Evolutionary conservation across 805 yeast species (phyloP).

Genomic region (Kodamaea kaohsiungensis): DNA sequence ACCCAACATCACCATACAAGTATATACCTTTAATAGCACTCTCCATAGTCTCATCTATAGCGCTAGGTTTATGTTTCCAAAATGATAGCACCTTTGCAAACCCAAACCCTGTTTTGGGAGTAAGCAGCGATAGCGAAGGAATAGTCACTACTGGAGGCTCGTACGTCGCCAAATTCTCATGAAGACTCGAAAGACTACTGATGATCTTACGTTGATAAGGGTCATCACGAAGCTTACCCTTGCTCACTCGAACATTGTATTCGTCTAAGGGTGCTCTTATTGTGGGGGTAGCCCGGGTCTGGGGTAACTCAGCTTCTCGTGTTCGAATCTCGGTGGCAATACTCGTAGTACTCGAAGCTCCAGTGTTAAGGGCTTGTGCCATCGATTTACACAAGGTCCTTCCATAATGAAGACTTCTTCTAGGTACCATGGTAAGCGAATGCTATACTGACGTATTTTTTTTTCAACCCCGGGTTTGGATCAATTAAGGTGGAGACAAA

Average conservation of each 20-base stretch:
- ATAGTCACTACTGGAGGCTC: slow-evolving; percentile 58
- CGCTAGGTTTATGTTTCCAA: slow-evolving; percentile 3
- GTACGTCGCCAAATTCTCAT: slow-evolving; percentile 54
- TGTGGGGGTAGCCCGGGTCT: neutral
- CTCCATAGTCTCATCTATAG: slow-evolving; percentile 21
- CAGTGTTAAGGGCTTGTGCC: neutral
- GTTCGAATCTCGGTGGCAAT: neutral
- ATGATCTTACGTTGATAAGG: slow-evolving; percentile 78
- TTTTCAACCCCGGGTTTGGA: slow-evolving; percentile 6
- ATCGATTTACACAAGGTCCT: neutral
- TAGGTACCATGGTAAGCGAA: slow-evolving; percentile 1
- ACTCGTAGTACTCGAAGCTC: neutral
- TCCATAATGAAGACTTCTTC: slow-evolving; percentile 1
- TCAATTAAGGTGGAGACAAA: neutral
- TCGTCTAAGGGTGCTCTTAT: slow-evolving; percentile 49
- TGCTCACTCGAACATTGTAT: slow-evolving; percentile 49
- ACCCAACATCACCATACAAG: slow-evolving; percentile 95
- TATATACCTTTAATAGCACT: slow-evolving; percentile 75
- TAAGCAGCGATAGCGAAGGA: slow-evolving; percentile 53
- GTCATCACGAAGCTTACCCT: slow-evolving; percentile 65
- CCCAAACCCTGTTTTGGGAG: slow-evolving; percentile 50
- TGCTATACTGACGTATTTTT: slow-evolving; percentile 1
- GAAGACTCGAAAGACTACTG: slow-evolving; percentile 58
- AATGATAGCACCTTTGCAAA: slow-evolving; percentile 5
- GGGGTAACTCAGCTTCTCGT: neutral